Evolutionary conservation across 2,329 filamentous ascomycete genomes (phyloP).

Genomic region (Fusarium sterilihyphosum): DNA sequence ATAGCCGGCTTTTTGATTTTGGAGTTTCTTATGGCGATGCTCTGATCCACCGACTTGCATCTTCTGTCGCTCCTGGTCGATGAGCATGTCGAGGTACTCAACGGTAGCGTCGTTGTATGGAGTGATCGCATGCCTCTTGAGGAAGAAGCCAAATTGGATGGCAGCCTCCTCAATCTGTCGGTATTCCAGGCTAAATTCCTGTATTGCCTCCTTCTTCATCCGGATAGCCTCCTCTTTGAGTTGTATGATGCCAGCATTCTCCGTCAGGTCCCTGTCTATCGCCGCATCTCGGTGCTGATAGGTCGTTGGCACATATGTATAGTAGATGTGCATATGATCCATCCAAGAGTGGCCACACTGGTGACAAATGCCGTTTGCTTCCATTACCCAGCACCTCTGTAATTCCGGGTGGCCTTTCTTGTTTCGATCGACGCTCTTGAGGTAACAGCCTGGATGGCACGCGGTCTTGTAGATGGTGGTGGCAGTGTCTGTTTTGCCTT

Average conservation of each 20-base stretch:
- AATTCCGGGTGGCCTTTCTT: not conserved
- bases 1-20: conserved; percentile 4
- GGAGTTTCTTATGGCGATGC: not conserved
- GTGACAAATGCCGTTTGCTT: not conserved
- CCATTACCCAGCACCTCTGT: not conserved
- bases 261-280: not conserved
- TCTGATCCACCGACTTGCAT: conserved; percentile 1
- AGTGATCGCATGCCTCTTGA: conserved; percentile 4
- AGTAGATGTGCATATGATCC: conserved; percentile 24
- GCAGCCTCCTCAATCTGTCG: conserved; percentile 12
- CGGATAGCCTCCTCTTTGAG: not conserved
- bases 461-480: not conserved
- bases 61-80: conserved; percentile 1
- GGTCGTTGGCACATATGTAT: not conserved
- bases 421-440: not conserved
- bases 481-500: not conserved
- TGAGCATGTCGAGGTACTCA: conserved; percentile 14
- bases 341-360: conserved; percentile 4
- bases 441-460: not conserved
- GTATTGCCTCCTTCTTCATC: not conserved
- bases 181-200: conserved; percentile 3
- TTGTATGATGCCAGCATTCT: not conserved
- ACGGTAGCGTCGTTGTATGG: conserved; percentile 14
- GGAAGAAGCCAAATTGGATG: conserved; percentile 15
- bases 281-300: not conserved